phyloP scores from a whole-genome alignment of 1,284 basidiomycete species.

The Ustilago vetiveriae region DNA sequence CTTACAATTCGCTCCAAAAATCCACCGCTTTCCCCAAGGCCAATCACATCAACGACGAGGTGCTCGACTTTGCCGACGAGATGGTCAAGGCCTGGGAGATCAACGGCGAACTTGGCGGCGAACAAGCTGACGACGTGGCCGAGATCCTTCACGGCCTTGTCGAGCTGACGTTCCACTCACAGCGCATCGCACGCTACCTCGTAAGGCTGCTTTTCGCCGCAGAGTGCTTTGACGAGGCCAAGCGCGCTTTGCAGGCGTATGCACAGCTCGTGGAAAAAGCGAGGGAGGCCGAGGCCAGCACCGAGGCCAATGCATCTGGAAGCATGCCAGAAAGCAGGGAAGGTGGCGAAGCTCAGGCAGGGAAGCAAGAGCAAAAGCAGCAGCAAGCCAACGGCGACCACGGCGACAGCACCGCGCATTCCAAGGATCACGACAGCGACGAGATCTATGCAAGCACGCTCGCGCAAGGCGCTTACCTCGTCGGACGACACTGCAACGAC shows the following conservation, averaged over 20 bases:
- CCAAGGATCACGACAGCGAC: constrained; percentile 49
- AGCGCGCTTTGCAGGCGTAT: constrained; percentile 56
- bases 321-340: constrained; percentile 8
- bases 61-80: constrained; percentile 84
- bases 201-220: constrained; percentile 59
- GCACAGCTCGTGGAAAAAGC: constrained; percentile 62
- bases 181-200: constrained; percentile 58
- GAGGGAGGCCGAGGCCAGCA: constrained; percentile 42
- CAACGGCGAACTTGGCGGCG: constrained; percentile 59
- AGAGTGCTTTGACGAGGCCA: constrained; percentile 60
- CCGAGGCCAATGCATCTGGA: constrained; percentile 14
- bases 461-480: constrained; percentile 53
- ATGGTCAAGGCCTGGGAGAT: constrained; percentile 82
- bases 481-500: constrained; percentile 44
- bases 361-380: constrained; percentile 1
- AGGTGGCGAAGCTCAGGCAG: constrained; percentile 16
- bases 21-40: constrained; percentile 83
- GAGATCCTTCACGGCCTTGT: constrained; percentile 60
- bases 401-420: constrained; percentile 9
- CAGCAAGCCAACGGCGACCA: constrained; percentile 13
- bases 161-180: constrained; percentile 63
- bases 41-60: constrained; percentile 80
- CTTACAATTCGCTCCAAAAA: constrained; percentile 46
- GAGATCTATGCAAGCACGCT: constrained; percentile 51
- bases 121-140: constrained; percentile 60